Evolutionary conservation across 208 protist genomes (phyloP), one percentile per base, ranked within the genome.

Genomic region (Acanthamoeba lenticulata): DNA sequence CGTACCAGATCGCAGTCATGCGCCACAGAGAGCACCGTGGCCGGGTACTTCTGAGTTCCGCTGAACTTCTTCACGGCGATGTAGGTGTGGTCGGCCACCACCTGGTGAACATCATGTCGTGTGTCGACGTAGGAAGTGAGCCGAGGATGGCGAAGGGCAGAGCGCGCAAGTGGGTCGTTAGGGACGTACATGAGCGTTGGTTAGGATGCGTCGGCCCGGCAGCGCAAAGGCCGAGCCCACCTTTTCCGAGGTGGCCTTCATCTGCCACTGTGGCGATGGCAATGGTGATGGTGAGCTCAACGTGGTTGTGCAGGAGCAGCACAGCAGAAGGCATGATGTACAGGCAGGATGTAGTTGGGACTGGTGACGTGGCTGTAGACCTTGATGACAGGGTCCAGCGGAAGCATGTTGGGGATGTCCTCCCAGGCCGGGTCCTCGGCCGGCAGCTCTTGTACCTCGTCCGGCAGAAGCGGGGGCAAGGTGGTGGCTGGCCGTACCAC

Each of bases 61-160:
- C 96, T 95, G 62, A 97, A 93, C 81, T 94, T 96, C 34, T 95
- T 96, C 21, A 97, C 95, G 6, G 94, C 67, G 15, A 96, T 88
- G 52, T 92, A 95, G 27, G 94, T 52, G 27, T 94, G 44, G 24
- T 90, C 49, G 17, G 60, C 45, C 11, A 96, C 92, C 29, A 96
- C 95, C 47, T 96, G 81, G n/a, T n/a, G n/a, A n/a, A 96, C 11
- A 79, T 24, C 9, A 55, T 19, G 3, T 9, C 15, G 47, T n/a
- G n/a, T n/a, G n/a, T n/a, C n/a, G n/a, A n/a, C n/a, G n/a, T n/a
- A n/a, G n/a, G 15, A 52, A 52, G 45, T 5, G 45, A 15, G 45
- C 5, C 15, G 45, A 52, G 45, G 15, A 52, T 19, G 45, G 45
- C 45, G 45, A 15, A 52, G 45, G 9, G 15, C 45, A 52, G 45